phyloP scores from a whole-genome alignment of 2,329 filamentous ascomycete species.

The Xylariaceae sp. region DNA sequence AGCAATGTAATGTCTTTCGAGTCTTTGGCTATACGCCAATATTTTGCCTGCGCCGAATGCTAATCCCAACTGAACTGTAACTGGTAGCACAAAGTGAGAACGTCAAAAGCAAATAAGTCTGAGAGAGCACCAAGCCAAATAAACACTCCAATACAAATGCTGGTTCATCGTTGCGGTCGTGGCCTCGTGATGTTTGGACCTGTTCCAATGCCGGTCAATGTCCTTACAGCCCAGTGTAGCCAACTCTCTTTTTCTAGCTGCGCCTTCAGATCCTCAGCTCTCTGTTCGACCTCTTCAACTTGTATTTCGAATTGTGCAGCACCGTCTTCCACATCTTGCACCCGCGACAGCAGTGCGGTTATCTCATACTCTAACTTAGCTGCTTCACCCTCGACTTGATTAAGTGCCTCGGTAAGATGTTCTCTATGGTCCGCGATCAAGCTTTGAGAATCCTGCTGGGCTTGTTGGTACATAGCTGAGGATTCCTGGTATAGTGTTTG shows the following conservation, averaged over 20 bases:
- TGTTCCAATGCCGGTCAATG: conserved; percentile 65
- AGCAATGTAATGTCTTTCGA: not conserved
- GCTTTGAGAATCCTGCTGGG: conserved; percentile 71
- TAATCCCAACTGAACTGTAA: conserved; percentile 2
- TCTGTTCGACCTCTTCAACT: conserved; percentile 71
- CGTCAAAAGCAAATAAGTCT: not conserved
- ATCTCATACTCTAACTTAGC: conserved; percentile 95
- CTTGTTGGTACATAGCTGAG: conserved; percentile 70
- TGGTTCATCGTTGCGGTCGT: conserved; percentile 27
- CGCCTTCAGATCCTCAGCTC: conserved; percentile 66
- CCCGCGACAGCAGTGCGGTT: conserved; percentile 75
- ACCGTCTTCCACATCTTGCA: conserved; percentile 86
- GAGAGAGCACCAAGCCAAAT: not conserved
- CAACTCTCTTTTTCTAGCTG: conserved; percentile 69
- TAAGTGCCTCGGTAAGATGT: conserved; percentile 71
- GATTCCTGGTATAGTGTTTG: conserved; percentile 72
- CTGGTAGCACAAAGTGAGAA: not conserved
- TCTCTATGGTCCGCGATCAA: conserved; percentile 72
- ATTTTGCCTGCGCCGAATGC: conserved; percentile 14
- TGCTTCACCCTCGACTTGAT: conserved; percentile 79
- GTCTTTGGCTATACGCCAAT: conserved; percentile 7
- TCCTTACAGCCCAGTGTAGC: conserved; percentile 68
- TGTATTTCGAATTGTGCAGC: conserved; percentile 80
- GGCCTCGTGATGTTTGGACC: conserved; percentile 60
- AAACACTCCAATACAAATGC: conserved; percentile 2